These are phyloP conservation scores for Geranomyces michiganensis DNA, from an alignment of 192 early-diverging fungal species.

Conservation along the genomic window DNA sequence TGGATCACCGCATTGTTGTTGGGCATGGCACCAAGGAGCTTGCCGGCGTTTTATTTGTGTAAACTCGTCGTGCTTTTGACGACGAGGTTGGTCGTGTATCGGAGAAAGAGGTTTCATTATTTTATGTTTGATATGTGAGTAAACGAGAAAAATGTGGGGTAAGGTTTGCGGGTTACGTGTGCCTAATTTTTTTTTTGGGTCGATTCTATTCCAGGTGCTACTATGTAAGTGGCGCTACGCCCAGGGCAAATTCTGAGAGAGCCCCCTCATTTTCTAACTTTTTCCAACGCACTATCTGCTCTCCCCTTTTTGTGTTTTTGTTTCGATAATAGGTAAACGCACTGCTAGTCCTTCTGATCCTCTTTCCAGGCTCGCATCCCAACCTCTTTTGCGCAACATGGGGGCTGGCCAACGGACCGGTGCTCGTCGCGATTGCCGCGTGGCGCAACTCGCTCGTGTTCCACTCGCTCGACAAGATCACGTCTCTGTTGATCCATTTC, in stretches of 20 bases:
- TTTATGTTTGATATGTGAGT: conserved; percentile 35
- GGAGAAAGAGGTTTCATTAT: conserved; percentile 29
- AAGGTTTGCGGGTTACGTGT: neutral
- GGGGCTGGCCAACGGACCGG: conserved; percentile 63
- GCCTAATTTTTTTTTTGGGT: neutral
- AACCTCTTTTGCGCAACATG: conserved; percentile 43
- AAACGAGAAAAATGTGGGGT: no score
- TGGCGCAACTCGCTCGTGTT: conserved; percentile 56
- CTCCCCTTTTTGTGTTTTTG: neutral
- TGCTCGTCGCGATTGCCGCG: conserved; percentile 67
- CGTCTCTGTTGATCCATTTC: conserved; percentile 67
- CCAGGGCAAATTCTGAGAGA: no score
- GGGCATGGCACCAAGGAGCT: conserved; percentile 5
- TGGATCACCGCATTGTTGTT: conserved; percentile 56
- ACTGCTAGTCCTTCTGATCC: conserved; percentile 57
- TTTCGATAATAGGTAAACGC: conserved; percentile 46
- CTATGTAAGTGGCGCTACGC: no score
- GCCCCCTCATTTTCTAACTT: no score
- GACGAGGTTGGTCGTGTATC: conserved; percentile 16
- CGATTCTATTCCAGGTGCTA: no score
- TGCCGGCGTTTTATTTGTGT: conserved; percentile 24
- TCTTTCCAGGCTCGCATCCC: conserved; percentile 44
- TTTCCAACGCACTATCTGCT: neutral
- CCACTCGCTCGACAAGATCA: conserved; percentile 66
- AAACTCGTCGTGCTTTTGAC: conserved; percentile 18